phyloP scores from a whole-genome alignment of 73 alveolate genomes.

The Urostyla sp. region DNA sequence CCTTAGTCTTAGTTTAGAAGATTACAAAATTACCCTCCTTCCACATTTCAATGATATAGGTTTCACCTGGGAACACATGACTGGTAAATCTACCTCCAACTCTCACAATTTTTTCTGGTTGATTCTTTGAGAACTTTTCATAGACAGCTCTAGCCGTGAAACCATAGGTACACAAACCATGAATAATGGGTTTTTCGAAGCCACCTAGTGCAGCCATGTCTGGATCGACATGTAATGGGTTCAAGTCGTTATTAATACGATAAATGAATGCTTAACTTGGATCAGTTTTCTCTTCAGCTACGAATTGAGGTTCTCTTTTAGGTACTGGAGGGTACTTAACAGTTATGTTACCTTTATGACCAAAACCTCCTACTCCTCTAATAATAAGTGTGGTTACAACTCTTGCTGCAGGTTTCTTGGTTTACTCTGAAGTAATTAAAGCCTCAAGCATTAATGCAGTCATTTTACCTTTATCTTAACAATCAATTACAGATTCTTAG shows the following conservation, averaged over 20 bases:
- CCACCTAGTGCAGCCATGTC: slow-evolving; percentile 89
- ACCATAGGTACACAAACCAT: slow-evolving; percentile 91
- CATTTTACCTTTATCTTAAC: slow-evolving; percentile 81
- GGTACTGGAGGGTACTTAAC: slow-evolving; percentile 73
- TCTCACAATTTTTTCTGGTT: slow-evolving; percentile 57
- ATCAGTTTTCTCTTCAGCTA: slow-evolving; percentile 58
- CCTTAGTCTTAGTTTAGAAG: slow-evolving; percentile 83
- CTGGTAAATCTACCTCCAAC: slow-evolving; percentile 80
- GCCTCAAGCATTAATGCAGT: slow-evolving; percentile 35
- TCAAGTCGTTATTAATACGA: slow-evolving; percentile 82
- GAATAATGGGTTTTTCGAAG: slow-evolving; percentile 88
- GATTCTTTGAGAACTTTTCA: slow-evolving; percentile 70
- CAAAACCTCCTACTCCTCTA: slow-evolving; percentile 92
- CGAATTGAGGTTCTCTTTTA: slow-evolving; percentile 80
- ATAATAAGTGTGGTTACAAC: slow-evolving; percentile 59
- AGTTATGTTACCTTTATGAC: slow-evolving; percentile 73
- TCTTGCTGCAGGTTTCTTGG: slow-evolving; percentile 10
- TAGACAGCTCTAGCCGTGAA: slow-evolving; percentile 76
- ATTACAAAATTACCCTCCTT: slow-evolving; percentile 75
- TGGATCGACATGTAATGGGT: slow-evolving; percentile 89
- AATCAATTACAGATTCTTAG: slow-evolving; percentile 67
- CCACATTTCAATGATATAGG: slow-evolving; percentile 80
- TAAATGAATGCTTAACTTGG: slow-evolving; percentile 83
- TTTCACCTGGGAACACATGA: slow-evolving; percentile 94
- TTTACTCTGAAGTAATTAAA: slow-evolving; percentile 4